Evolutionary conservation across 2,329 filamentous ascomycete species (phyloP), one percentile per base, ranked within the genome.

Genomic region (Ophiocordyceps camponoti-saundersi): DNA sequence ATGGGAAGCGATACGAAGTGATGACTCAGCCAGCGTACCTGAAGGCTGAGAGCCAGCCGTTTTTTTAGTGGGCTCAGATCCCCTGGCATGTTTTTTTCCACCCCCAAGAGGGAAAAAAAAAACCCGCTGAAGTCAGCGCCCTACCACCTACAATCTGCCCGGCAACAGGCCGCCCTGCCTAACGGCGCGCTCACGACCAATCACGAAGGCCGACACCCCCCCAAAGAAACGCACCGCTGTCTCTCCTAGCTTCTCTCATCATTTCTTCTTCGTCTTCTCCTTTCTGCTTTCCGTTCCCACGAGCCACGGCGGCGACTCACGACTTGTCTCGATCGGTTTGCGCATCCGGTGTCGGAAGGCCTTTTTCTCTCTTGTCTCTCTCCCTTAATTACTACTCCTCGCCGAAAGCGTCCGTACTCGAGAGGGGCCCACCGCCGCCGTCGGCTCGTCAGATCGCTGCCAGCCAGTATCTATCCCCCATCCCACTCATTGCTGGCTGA

Each of bases 81-180:
- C 36, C 36, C 36, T 40, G 36, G 36, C 36, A 40, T 40, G 36
- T 40, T 40, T 40, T 40, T 40, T 39, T 20, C 21, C 12, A 3
- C 18, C 36, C 36, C 6, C 36, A 29, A 10, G 26, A 10, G 26
- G 26, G 8, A 6, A 29, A 29, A 29, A 29, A 29, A 20, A 40
- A 40, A 40, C n/a, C 36, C n/a, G 36, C 36, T 40, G 36, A 40
- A 18, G 36, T 11, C 36, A 20, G 11, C 10, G 36, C 32, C 26
- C 26, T 29, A 34, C 13, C 16, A 15, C 32, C 13, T 34, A 5
- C 32, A 15, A 20, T 20, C 36, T 40, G 30, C 44, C 30, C 29
- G 32, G 44, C 44, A 45, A 45, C 44, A 45, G 44, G 34, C 36
- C 36, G 36, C 36, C 36, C 36, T 40, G 44, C 44, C 32, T 45